These are phyloP conservation scores for Trichophyton schoenleinii DNA, from an alignment of 2,329 filamentous ascomycete genomes.

Conservation along the genomic window DNA sequence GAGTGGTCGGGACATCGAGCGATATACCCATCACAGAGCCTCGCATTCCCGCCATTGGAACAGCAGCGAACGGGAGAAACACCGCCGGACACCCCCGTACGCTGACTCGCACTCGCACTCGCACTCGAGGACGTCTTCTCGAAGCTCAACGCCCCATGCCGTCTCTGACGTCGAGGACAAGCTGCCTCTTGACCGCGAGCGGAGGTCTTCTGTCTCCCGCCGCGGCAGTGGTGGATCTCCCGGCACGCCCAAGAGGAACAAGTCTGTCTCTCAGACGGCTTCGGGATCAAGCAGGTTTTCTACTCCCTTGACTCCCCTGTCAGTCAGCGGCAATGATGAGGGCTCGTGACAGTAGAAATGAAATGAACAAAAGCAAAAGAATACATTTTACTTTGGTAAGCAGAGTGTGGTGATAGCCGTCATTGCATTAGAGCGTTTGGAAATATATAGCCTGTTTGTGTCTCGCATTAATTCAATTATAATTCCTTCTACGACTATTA, in stretches of 20 bases:
- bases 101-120: constrained; percentile 31
- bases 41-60: constrained; percentile 14
- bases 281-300: constrained; percentile 4
- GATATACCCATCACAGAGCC: constrained; percentile 18
- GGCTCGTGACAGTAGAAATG: neutral
- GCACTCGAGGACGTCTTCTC: constrained; percentile 32
- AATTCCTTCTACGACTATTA: no score
- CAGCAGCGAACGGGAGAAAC: constrained; percentile 6
- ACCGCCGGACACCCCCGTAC: constrained; percentile 6
- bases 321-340: neutral
- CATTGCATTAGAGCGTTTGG: neutral
- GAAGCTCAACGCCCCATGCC: constrained; percentile 27
- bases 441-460: neutral
- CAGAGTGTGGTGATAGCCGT: neutral
- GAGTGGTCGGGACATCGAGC: constrained; percentile 15
- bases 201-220: constrained; percentile 14
- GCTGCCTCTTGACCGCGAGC: constrained; percentile 22
- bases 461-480: neutral
- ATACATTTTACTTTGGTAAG: neutral
- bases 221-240: constrained; percentile 26
- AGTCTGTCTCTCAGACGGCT: neutral
- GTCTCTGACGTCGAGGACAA: constrained; percentile 27
- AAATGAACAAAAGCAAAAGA: neutral
- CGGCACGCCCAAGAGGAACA: constrained; percentile 12
- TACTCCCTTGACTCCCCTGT: constrained; percentile 12